A percentile compares a stretch with the other conserved stretches of the same genome.
These are phyloP conservation scores for Metarhizium sp. DNA, from an alignment of 2,329 filamentous ascomycete genomes.

Conservation along the genomic window DNA sequence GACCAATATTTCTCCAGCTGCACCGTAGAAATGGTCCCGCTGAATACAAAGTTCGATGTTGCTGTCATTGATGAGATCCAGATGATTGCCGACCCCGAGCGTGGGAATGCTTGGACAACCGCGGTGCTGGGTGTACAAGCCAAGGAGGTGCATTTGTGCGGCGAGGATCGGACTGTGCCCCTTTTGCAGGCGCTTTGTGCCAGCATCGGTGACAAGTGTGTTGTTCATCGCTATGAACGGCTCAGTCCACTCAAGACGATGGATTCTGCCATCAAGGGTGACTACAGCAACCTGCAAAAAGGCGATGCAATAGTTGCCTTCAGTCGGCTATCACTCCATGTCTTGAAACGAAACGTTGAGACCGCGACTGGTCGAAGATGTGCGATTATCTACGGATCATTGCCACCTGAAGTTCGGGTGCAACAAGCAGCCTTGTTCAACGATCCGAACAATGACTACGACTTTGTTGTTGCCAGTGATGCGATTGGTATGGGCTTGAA, in stretches of 20 bases:
- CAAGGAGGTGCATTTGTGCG: conserved; percentile 85
- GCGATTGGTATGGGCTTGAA: conserved; percentile 98
- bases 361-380: conserved; percentile 65
- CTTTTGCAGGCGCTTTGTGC: conserved; percentile 71
- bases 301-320: conserved; percentile 89
- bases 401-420: conserved; percentile 87
- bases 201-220: conserved; percentile 69
- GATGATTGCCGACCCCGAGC: conserved; percentile 74
- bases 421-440: conserved; percentile 92
- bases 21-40: conserved; percentile 79
- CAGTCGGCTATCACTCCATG: conserved; percentile 72
- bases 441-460: conserved; percentile 89
- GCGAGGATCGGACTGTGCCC: conserved; percentile 73
- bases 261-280: conserved; percentile 49
- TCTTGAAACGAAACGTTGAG: conserved; percentile 71
- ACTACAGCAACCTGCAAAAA: conserved; percentile 63
- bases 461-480: conserved; percentile 87
- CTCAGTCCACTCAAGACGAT: conserved; percentile 68
- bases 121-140: conserved; percentile 81
- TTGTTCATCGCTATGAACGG: conserved; percentile 75
- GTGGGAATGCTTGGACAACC: conserved; percentile 92
- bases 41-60: conserved; percentile 60
- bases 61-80: conserved; percentile 98
- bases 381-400: conserved; percentile 83
- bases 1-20: conserved; percentile 64